Conservation (phyloP, 2,329 filamentous ascomycete species). For the Fusarium papillatum region DNA sequence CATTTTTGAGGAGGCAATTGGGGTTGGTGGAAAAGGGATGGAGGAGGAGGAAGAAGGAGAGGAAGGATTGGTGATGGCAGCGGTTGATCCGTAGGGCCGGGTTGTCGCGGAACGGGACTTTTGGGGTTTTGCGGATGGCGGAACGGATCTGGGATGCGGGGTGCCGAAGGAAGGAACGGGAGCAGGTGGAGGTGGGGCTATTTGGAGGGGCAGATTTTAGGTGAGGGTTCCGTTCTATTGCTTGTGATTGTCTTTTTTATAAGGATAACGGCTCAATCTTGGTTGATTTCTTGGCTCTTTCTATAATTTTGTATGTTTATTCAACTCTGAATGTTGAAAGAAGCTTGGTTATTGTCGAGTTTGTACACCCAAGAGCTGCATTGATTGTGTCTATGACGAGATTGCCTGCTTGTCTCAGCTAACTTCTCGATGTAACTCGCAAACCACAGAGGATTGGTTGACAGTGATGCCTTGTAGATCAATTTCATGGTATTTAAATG, state of each 20-base stretch:
- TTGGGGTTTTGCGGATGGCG: conserved; percentile 30
- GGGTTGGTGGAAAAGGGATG: not conserved
- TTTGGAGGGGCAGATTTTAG: not conserved
- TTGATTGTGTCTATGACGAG: not conserved
- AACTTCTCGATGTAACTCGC: not conserved
- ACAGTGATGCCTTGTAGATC: not conserved
- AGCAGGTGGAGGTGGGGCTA: conserved; percentile 33
- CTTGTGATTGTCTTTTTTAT: not conserved
- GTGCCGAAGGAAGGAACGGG: conserved; percentile 27
- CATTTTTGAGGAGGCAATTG: conserved; percentile 20
- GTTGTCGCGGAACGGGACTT: conserved; percentile 7
- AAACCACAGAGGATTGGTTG: not conserved
- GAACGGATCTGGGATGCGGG: conserved; percentile 17
- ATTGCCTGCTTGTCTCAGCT: not conserved
- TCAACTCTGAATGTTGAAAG: too few relatives aligned
- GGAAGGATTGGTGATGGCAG: not conserved
- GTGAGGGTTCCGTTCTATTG: not conserved
- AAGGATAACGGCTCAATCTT: not conserved
- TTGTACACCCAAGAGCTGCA: not conserved
- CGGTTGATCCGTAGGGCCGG: conserved; percentile 11
- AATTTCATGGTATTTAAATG: not conserved
- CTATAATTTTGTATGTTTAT: not conserved
- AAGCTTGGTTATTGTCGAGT: not conserved
- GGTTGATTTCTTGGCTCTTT: not conserved
- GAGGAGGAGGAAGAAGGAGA: not conserved